These are phyloP conservation scores for Xylaria polymorpha DNA, from an alignment of 2,329 filamentous ascomycete species.

Conservation along the genomic window DNA sequence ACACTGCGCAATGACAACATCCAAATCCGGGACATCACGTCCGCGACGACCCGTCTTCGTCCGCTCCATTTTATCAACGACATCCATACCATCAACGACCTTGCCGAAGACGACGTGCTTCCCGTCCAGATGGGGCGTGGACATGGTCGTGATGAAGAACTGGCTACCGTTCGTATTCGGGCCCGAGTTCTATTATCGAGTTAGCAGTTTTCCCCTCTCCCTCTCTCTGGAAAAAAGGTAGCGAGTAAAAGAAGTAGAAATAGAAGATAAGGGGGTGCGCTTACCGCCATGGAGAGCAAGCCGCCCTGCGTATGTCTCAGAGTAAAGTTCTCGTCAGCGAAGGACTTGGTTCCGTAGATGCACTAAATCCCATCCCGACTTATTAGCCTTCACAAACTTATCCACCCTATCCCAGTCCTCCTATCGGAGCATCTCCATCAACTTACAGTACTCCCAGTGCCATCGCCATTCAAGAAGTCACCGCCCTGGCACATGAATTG, in stretches of 20 bases:
- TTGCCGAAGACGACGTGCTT: constrained; percentile 98
- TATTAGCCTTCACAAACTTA: not conserved
- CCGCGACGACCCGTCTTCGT: constrained; percentile 80
- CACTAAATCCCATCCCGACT: constrained; percentile 53
- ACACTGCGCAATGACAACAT: constrained; percentile 86
- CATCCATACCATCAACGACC: constrained; percentile 89
- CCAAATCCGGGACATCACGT: constrained; percentile 84
- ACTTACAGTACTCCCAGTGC: constrained; percentile 77
- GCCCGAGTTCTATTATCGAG: constrained; percentile 76
- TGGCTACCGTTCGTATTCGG: constrained; percentile 94
- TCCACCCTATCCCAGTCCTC: not conserved
- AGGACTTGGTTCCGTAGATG: constrained; percentile 87
- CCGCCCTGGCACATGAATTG: constrained; percentile 98
- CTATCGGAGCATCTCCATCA: not conserved
- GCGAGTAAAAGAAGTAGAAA: not conserved
- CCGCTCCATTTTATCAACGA: constrained; percentile 91
- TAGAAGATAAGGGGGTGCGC: constrained; percentile 53
- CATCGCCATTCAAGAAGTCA: constrained; percentile 93
- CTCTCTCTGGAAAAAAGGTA: no score
- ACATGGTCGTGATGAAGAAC: constrained; percentile 95
- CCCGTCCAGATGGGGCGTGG: constrained; percentile 86
- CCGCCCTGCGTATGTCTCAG: constrained; percentile 83
- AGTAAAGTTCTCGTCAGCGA: constrained; percentile 90
- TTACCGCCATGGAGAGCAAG: constrained; percentile 90
- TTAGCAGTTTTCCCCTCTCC: not conserved